Conservation (phyloP, 768 basidiomycete genomes). For the Boletus rufocinnamomeus region DNA sequence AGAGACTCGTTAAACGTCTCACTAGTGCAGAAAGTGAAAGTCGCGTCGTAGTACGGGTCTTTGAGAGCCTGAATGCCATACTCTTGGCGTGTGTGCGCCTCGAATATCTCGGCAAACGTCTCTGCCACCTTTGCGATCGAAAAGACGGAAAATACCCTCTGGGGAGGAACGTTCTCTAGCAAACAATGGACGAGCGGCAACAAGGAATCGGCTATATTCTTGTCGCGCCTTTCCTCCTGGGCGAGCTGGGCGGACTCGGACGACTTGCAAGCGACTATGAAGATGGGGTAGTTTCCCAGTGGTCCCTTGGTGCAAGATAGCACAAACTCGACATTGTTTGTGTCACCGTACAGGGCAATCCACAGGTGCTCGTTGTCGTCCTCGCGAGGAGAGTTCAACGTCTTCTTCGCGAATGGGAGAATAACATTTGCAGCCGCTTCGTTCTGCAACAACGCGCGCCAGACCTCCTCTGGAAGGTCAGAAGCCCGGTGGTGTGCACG, state of each 20-base stretch:
- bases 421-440: slow-evolving; percentile 43
- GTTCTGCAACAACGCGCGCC: slow-evolving; percentile 30
- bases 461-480: slow-evolving; percentile 29
- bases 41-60: slow-evolving; percentile 62
- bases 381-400: slow-evolving; percentile 4
- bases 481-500: slow-evolving; percentile 2
- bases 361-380: slow-evolving; percentile 25
- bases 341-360: slow-evolving; percentile 32
- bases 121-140: slow-evolving; percentile 49
- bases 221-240: slow-evolving; percentile 9
- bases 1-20: slow-evolving; percentile 35
- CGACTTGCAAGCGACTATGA: slow-evolving; percentile 21
- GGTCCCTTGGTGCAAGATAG: slow-evolving; percentile 10
- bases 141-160: slow-evolving; percentile 61
- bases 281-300: slow-evolving; percentile 10
- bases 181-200: slow-evolving; percentile 13
- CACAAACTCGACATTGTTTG: slow-evolving; percentile 12
- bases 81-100: slow-evolving; percentile 35
- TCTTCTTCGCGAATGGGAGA: slow-evolving; percentile 40
- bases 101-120: slow-evolving; percentile 47
- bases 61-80: slow-evolving; percentile 28
- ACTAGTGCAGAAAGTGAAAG: slow-evolving; percentile 55
- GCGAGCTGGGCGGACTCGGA: slow-evolving; percentile 8
- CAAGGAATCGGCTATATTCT: slow-evolving; percentile 3
- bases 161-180: slow-evolving; percentile 11